phyloP scores from a whole-genome alignment of 768 basidiomycete genomes.

The Nidularia sp. region DNA sequence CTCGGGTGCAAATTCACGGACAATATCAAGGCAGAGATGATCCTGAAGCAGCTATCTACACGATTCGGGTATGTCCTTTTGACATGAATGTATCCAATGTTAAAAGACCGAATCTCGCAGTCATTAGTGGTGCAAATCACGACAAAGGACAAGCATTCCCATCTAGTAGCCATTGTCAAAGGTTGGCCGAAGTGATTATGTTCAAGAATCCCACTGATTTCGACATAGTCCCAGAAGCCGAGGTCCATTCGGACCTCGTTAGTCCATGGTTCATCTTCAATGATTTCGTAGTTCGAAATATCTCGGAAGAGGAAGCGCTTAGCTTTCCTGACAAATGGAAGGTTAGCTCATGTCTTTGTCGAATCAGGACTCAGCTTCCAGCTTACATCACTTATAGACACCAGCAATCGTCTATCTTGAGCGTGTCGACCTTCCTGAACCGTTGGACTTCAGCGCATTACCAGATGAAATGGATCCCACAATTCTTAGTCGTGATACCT shows the following conservation, averaged over 20 bases:
- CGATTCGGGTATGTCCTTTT: constrained; percentile 56
- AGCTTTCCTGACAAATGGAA: constrained; percentile 92
- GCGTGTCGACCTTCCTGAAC: constrained; percentile 54
- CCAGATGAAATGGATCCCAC: constrained; percentile 65
- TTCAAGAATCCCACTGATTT: background rate
- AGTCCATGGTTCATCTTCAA: constrained; percentile 95
- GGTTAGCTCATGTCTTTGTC: constrained; percentile 37
- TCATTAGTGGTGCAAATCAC: constrained; percentile 79
- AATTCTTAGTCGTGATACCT: constrained; percentile 83
- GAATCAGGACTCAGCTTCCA: constrained; percentile 9
- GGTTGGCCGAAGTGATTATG: constrained; percentile 34
- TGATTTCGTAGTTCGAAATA: constrained; percentile 86
- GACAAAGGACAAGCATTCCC: constrained; percentile 66
- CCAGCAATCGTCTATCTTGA: constrained; percentile 92
- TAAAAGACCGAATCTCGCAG: constrained; percentile 30
- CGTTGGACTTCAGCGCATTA: constrained; percentile 61
- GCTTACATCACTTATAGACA: constrained; percentile 35
- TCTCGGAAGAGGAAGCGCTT: constrained; percentile 83
- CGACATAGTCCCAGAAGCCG: constrained; percentile 64
- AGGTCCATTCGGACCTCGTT: constrained; percentile 27
- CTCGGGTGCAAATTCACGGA: constrained; percentile 53
- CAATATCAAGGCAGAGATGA: constrained; percentile 59
- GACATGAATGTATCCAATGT: background rate
- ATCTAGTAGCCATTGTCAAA: constrained; percentile 86
- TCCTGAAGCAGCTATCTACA: constrained; percentile 54